Evolutionary conservation across 768 basidiomycete species (phyloP), one percentile per base, ranked within the genome.

Genomic region (Mycena metata): DNA sequence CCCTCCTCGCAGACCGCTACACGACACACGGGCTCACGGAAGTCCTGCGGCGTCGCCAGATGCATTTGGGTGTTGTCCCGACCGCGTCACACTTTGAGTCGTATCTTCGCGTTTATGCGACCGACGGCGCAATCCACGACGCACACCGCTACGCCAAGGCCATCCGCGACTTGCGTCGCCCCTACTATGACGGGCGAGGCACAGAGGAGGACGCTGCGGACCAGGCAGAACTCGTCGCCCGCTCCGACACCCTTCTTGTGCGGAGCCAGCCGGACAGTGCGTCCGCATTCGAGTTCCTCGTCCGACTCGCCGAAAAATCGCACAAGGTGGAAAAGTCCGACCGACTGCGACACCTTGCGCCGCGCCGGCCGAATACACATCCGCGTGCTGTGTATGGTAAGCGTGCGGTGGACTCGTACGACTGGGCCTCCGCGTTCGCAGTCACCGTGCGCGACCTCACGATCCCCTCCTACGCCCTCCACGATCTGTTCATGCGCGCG

Each of bases 21-120:
- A 79, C 89, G 42, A 84, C 85, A 0, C 74, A 85, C 0, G 83
- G 86, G 51, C 77, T 91, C 60, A 80, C 88, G 16, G 83, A 83
- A 49, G 80, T 80, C 42, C 78, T 91, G 21, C 84, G 78, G 15
- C 71, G 77, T 23, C 80, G 81, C 23, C 85, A 86, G 83, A 73
- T 77, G 0, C 78, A 76, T 23, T 80, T 85, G 49, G 79, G 80
- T 4, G 64, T 81, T 39, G 76, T 81, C 0, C 86, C 86, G 5
- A 79, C 77, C 0, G 78, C 77, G 2, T 71, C 74, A 6, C 86
- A 89, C 51, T 80, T 88, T 4, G 86, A 89, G 60, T 77, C 81
- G 0, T 84, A 84, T 58, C 79, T 89, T 2, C 83, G 84, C 15
- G 75, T 87, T 19, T 87, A 84, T 50, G 78, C 86, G 0, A 80